These are phyloP conservation scores for Alternaria ventricosa DNA, from an alignment of 2,329 filamentous ascomycete genomes.

Conservation along the genomic window DNA sequence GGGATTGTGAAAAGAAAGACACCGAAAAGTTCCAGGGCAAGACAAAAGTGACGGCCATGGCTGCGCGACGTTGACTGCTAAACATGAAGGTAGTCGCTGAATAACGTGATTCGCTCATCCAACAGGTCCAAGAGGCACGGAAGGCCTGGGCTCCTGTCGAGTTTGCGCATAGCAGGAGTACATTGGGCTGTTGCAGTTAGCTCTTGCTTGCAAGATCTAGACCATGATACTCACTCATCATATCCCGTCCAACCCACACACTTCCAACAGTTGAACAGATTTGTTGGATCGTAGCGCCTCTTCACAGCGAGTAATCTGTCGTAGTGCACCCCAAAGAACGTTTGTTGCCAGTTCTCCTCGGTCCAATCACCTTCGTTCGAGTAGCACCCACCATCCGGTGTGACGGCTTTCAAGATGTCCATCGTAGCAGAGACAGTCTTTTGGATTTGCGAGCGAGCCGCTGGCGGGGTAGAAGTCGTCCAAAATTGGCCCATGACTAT, in stretches of 20 bases:
- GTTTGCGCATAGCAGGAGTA: constrained; percentile 41
- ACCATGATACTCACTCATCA: constrained; percentile 34
- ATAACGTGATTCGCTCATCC: not conserved
- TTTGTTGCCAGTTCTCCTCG: constrained; percentile 44
- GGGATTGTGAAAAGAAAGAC: not conserved
- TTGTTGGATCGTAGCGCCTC: constrained; percentile 38
- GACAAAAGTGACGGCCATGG: not conserved
- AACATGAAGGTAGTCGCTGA: not conserved
- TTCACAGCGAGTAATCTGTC: constrained; percentile 34
- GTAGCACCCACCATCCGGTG: constrained; percentile 46
- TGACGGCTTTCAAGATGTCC: constrained; percentile 42
- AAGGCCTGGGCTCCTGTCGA: constrained; percentile 24
- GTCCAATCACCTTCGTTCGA: constrained; percentile 47
- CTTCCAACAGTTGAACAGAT: constrained; percentile 47
- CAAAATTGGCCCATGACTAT: constrained; percentile 43
- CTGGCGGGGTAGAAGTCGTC: constrained; percentile 27
- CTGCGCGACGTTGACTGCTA: not conserved
- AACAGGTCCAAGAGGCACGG: constrained; percentile 30
- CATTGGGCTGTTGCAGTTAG: constrained; percentile 31
- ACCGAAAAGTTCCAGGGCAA: not conserved
- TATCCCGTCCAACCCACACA: constrained; percentile 47
- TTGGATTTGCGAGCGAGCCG: constrained; percentile 33
- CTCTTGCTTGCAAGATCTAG: not conserved
- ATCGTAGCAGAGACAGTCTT: constrained; percentile 40
- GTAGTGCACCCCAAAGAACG: constrained; percentile 46